Evolutionary conservation across 768 basidiomycete species (phyloP), one percentile per base, ranked within the genome.

Genomic region (Tulasnella sp.): DNA sequence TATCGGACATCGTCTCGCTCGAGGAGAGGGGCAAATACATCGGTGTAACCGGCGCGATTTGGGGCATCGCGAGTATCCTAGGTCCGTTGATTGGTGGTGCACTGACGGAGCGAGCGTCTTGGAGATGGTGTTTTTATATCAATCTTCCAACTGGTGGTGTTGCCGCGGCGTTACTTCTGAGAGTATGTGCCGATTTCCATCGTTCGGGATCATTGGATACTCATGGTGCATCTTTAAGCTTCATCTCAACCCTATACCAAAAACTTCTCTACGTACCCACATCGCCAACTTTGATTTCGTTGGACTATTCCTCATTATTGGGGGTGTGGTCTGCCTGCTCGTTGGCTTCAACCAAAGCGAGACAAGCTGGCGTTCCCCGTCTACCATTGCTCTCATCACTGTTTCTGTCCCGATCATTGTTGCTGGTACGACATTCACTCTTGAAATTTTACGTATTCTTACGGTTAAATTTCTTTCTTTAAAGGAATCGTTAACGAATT

Each of bases 1-100:
- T 94, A 57, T 89, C 91, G 67, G 95, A 96, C 83, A 94, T 96
- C 40, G 92, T 94, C 0, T 89, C 93, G 0, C 84, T 96, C 44
- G 86, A 90, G 84, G 90, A 94, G 80, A 92, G 94, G 82, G 94
- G 92, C 5, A 91, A 92, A 80, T 95, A 90, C 81, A 89, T 89
- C 39, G 93, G 93, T 5, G 84, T 90, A 3, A 84, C 93, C 61
- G 93, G 89, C 23, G 91, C 93, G 0, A 92, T 92, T 0, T 95
- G 92, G 91, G 94, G 94, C 4, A 73, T 83, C n/a, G 84, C 85
- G 20, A 89, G 91, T 79, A 89, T 92, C n/a, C 80, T 92, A 15
- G 93, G 94, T 0, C 95, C 95, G 2, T 86, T 98, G 15, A 84
- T 96, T 20, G 94, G 94, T 78, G 94, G 94, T 77, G 92, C 92